phyloP scores from a whole-genome alignment of 73 alveolate species.

The Paramecium pentaurelia region DNA sequence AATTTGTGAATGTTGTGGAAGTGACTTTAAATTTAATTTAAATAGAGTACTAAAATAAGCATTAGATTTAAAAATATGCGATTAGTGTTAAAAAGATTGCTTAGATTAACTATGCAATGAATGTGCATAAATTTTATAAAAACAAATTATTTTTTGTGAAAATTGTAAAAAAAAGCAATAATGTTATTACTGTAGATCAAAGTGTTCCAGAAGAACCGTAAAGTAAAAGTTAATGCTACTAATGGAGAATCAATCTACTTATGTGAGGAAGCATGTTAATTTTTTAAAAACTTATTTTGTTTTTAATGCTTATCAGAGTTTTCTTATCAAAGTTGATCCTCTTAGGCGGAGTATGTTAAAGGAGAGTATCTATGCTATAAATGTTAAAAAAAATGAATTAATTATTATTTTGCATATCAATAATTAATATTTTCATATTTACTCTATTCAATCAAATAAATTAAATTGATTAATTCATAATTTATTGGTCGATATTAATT shows the following conservation, averaged over 20 bases:
- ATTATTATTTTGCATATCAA: too few relatives aligned
- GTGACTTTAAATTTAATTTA: background rate
- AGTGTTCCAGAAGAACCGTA: background rate
- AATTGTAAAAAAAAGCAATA: background rate
- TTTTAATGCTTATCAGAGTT: background rate
- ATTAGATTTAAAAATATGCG: background rate
- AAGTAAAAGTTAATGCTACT: background rate
- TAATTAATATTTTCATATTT: too few relatives aligned
- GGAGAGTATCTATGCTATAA: background rate
- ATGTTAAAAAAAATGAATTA: background rate
- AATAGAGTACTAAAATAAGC: background rate
- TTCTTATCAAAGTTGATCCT: background rate
- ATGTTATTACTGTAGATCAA: background rate
- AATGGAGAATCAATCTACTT: background rate
- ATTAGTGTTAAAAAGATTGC: background rate
- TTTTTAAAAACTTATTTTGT: background rate
- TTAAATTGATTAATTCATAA: too few relatives aligned
- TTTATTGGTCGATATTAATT: too few relatives aligned
- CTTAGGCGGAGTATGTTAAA: background rate
- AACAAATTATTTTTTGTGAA: background rate
- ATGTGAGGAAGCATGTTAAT: background rate
- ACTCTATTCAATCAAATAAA: too few relatives aligned
- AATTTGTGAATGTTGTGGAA: background rate
- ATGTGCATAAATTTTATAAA: background rate
- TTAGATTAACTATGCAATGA: background rate